Percentiles rank a stretch among this genome's conserved stretches.
Conservation (phyloP, 768 basidiomycete genomes). For the Infundibulicybe gibba region DNA sequence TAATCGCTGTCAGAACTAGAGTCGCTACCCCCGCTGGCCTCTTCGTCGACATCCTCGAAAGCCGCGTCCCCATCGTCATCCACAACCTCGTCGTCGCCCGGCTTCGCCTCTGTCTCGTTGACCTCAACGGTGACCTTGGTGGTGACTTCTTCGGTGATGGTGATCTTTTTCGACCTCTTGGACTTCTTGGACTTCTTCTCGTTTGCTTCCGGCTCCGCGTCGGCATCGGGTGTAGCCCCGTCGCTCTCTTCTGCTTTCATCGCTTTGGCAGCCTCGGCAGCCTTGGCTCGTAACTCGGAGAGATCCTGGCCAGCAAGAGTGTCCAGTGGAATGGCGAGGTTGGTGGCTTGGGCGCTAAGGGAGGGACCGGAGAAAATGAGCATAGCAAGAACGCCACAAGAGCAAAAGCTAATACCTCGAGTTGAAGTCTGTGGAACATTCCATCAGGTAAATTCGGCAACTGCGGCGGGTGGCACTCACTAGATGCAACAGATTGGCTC, state of each 20-base stretch:
- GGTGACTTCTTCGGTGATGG: no score
- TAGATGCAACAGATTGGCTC: conserved; percentile 11
- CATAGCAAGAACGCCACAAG: background rate
- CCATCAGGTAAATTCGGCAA: no score
- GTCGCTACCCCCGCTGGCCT: no score
- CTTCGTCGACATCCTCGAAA: background rate
- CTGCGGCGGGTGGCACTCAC: conserved; percentile 4
- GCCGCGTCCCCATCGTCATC: background rate
- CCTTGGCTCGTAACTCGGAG: conserved; percentile 13
- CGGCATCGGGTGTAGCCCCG: background rate
- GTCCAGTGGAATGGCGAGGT: conserved; percentile 14
- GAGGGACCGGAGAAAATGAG: background rate
- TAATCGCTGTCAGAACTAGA: background rate
- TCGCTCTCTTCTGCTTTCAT: background rate
- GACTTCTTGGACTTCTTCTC: conserved; percentile 1
- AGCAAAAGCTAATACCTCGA: no score
- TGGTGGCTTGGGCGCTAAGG: conserved; percentile 2
- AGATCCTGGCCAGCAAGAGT: conserved; percentile 17
- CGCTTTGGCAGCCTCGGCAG: conserved; percentile 6
- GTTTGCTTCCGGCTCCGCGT: no score
- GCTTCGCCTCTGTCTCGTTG: background rate
- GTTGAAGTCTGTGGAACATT: no score
- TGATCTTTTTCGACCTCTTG: background rate
- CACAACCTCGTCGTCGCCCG: background rate
- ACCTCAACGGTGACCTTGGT: no score